Conservation (phyloP, 139 green algal species). For the Astrephomene gubernaculifera region DNA sequence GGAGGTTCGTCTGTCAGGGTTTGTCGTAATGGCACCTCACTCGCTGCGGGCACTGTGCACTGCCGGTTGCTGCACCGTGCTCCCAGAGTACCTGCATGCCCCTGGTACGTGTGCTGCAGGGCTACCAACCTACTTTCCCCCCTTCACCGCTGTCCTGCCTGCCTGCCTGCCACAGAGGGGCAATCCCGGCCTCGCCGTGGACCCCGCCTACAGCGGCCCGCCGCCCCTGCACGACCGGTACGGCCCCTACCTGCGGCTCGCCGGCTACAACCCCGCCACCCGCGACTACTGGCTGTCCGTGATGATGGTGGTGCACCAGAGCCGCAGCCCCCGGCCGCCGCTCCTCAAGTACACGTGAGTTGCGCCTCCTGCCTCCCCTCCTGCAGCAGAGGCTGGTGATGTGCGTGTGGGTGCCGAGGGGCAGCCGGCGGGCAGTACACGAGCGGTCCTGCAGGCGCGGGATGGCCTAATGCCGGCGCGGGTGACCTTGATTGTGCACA, state of each 20-base stretch:
- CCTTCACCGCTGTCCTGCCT: neutral
- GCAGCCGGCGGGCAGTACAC: neutral
- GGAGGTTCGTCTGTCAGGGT: too few species aligned
- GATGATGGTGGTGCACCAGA: slow-evolving; percentile 53
- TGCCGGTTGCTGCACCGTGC: too few species aligned
- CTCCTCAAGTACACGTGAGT: slow-evolving; percentile 34
- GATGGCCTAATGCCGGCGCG: too few species aligned
- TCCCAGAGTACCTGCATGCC: too few species aligned
- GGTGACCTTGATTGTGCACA: too few species aligned
- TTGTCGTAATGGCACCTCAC: too few species aligned
- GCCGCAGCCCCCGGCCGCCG: slow-evolving; percentile 18
- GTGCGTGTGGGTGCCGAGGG: too few species aligned
- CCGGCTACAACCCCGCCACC: slow-evolving; percentile 53
- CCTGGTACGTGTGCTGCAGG: too few species aligned
- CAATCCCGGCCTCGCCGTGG: neutral
- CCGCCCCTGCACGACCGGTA: slow-evolving; percentile 23
- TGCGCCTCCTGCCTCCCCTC: too few species aligned
- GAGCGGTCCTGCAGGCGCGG: neutral
- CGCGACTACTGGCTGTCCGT: slow-evolving; percentile 42
- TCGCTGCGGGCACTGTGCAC: too few species aligned
- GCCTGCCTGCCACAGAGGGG: neutral
- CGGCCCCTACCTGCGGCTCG: slow-evolving; percentile 57
- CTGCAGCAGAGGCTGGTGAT: too few species aligned
- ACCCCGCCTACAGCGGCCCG: slow-evolving; percentile 20
- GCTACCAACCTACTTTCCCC: too few species aligned